A percentile compares a stretch with the other conserved stretches of the same genome.
phyloP scores from a whole-genome alignment of 352 stramenopile species.

The Phytophthora sp. region DNA sequence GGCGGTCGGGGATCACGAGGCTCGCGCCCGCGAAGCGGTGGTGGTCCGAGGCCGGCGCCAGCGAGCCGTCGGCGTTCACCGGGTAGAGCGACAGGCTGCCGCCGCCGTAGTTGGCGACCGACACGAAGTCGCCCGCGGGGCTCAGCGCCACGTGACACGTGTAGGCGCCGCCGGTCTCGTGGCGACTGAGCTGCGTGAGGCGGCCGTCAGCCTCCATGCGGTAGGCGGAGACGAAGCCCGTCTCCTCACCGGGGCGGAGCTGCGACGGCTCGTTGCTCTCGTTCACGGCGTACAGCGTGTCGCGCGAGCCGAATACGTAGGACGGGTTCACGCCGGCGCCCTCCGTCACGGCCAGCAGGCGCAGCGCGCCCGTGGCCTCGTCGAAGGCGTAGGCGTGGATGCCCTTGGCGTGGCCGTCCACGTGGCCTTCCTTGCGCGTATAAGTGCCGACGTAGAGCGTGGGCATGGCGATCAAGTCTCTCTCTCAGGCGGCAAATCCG shows the following conservation, averaged over 20 bases:
- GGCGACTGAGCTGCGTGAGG: constrained; percentile 50
- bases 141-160: constrained; percentile 72
- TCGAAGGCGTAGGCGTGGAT: constrained; percentile 74
- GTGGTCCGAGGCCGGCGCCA: constrained; percentile 46
- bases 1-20: constrained; percentile 56
- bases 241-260: constrained; percentile 34
- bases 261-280: constrained; percentile 60
- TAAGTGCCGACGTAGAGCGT: constrained; percentile 87
- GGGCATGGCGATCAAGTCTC: too few species aligned
- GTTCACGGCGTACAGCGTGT: constrained; percentile 70
- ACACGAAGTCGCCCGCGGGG: constrained; percentile 51
- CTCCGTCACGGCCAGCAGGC: constrained; percentile 53
- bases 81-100: constrained; percentile 67
- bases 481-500: constrained; percentile 7
- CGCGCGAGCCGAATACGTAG: constrained; percentile 54
- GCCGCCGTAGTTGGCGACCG: constrained; percentile 78
- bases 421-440: constrained; percentile 77
- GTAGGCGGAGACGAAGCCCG: constrained; percentile 67
- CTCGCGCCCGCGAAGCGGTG: constrained; percentile 53
- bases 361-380: constrained; percentile 49
- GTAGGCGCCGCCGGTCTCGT: constrained; percentile 64
- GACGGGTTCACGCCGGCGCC: constrained; percentile 72
- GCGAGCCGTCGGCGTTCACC: constrained; percentile 60
- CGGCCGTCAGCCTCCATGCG: constrained; percentile 44
- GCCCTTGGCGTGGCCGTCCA: constrained; percentile 79